Evolutionary conservation across 345 rosid species (phyloP).

Genomic region (Passiflora organensis): DNA sequence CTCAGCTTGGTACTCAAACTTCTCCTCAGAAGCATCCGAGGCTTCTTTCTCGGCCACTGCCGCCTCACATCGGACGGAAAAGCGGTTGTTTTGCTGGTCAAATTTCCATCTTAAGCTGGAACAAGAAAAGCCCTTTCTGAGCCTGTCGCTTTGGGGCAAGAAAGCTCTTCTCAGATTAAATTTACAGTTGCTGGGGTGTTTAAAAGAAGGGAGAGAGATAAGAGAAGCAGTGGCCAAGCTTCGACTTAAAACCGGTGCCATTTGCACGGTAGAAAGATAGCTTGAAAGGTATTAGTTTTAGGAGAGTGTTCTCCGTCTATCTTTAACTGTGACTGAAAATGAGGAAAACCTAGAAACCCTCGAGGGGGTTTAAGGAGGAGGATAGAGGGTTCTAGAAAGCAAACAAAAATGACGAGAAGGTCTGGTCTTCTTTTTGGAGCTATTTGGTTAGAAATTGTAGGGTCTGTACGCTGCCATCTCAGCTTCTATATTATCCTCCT

Average conservation of each 20-base stretch:
- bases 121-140: constrained; percentile 42
- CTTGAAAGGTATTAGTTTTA: not conserved
- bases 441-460: constrained; percentile 17
- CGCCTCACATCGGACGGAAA: constrained; percentile 60
- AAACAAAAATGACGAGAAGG: not conserved
- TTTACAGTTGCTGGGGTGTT: constrained; percentile 24
- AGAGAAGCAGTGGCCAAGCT: constrained; percentile 41
- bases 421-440: constrained; percentile 9
- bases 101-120: constrained; percentile 54
- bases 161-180: constrained; percentile 38
- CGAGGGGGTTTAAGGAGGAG: constrained; percentile 33
- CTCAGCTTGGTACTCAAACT: constrained; percentile 98
- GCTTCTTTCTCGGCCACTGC: constrained; percentile 89
- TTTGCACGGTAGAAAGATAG: not conserved
- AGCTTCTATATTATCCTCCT: constrained; percentile 19
- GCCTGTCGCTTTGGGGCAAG: constrained; percentile 33
- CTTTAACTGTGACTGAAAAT: not conserved
- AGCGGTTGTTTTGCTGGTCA: constrained; percentile 41
- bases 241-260: constrained; percentile 81
- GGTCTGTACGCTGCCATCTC: constrained; percentile 54
- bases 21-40: constrained; percentile 70
- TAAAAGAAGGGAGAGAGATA: constrained; percentile 42
- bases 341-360: constrained; percentile 38
- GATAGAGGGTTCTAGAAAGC: constrained; percentile 44
- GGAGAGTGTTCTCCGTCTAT: not conserved